These are phyloP conservation scores for Paramarasmius palmivorus DNA, from an alignment of 1,284 basidiomycete genomes.

Conservation along the genomic window DNA sequence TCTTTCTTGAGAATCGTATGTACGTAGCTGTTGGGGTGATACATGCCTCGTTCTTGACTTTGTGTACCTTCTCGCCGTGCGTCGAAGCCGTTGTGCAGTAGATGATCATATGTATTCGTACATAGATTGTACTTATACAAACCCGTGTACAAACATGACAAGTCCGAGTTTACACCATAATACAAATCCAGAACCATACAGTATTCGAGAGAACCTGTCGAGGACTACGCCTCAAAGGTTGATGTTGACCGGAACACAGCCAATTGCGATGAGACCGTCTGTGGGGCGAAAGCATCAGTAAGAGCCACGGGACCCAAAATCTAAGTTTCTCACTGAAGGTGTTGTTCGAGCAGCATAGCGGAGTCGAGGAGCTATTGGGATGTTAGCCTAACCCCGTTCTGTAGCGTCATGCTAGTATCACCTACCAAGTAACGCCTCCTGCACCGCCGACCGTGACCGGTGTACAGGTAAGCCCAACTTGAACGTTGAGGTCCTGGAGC, in stretches of 20 bases:
- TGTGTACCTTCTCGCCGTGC: no score
- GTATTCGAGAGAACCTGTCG: no score
- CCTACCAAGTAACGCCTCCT: slow-evolving; percentile 16
- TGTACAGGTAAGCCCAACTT: slow-evolving; percentile 20
- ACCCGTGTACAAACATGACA: no score
- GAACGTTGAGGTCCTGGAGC: slow-evolving; percentile 13
- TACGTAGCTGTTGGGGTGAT: no score
- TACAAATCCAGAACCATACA: no score
- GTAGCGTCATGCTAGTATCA: background rate
- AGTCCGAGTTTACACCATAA: no score
- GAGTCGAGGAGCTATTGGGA: slow-evolving; percentile 9
- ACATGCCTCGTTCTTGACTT: no score
- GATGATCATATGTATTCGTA: no score
- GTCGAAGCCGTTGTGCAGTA: no score
- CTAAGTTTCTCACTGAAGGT: slow-evolving; percentile 16
- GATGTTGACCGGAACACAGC: slow-evolving; percentile 18
- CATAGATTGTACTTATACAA: no score
- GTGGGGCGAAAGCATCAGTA: background rate
- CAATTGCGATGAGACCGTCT: slow-evolving; percentile 19
- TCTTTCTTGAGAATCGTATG: no score
- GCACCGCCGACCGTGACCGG: slow-evolving; percentile 20
- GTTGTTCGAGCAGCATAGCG: slow-evolving; percentile 20
- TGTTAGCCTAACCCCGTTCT: background rate
- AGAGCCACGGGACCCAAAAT: background rate
- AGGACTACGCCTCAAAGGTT: no score